A percentile compares a stretch with the other conserved stretches of the same genome.
Conservation (phyloP, 352 stramenopile species). For the Phytophthora vignae region DNA sequence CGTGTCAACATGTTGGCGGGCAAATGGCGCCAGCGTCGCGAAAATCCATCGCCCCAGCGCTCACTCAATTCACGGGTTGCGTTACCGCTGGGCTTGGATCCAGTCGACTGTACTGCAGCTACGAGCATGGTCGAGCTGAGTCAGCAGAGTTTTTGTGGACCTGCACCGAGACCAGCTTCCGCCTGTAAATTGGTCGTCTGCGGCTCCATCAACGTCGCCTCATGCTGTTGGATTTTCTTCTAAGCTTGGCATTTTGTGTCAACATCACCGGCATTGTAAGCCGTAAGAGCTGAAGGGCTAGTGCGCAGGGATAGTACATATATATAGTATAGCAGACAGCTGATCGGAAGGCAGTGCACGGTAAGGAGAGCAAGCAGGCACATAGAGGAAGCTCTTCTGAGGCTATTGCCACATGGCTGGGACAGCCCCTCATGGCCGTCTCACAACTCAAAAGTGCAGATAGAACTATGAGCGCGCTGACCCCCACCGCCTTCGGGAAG, state of each 20-base stretch:
- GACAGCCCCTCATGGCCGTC: constrained; percentile 11
- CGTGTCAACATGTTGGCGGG: neutral
- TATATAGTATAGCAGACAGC: constrained; percentile 4
- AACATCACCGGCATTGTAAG: neutral
- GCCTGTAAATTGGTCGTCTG: neutral
- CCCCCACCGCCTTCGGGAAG: constrained; percentile 16
- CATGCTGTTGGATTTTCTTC: constrained; percentile 30
- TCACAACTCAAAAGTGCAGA: constrained; percentile 31
- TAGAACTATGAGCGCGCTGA: constrained; percentile 28
- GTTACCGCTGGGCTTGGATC: neutral
- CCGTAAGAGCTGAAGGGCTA: no score
- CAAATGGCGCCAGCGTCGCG: neutral
- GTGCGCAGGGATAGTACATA: no score
- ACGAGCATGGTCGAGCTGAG: no score
- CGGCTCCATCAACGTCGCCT: neutral
- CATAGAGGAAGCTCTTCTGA: constrained; percentile 4
- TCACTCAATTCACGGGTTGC: neutral
- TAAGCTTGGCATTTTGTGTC: constrained; percentile 12
- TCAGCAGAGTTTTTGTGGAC: neutral
- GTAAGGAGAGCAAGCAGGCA: neutral
- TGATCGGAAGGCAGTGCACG: constrained; percentile 13
- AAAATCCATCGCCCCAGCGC: neutral
- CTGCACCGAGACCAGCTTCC: neutral
- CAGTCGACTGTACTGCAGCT: no score
- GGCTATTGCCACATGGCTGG: constrained; percentile 23